A percentile compares a stretch with the other conserved stretches of the same genome.
Conservation (phyloP, 2,329 filamentous ascomycete species). For the Magnaporthiopsis rhizophila region DNA sequence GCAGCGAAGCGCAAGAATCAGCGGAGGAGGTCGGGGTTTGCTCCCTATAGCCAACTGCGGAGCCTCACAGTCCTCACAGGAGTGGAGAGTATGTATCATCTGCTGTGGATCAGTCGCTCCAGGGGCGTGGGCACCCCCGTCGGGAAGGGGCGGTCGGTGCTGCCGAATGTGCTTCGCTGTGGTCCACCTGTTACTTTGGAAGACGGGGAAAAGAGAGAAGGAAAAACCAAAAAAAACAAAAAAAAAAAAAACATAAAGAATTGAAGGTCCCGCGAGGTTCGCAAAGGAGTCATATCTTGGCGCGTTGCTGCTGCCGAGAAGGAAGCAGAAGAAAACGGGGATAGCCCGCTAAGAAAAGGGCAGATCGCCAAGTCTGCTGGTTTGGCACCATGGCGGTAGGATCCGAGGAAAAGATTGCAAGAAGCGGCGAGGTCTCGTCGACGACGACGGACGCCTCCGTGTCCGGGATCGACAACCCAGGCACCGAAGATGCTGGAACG, state of each 20-base stretch:
- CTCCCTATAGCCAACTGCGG: background rate
- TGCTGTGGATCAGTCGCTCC: background rate
- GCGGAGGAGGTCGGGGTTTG: background rate
- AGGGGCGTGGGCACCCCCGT: background rate
- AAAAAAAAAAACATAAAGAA: background rate
- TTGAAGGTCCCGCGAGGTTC: background rate
- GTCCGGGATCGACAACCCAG: background rate
- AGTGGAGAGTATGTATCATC: background rate
- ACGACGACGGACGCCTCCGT: background rate
- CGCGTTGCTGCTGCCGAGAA: background rate
- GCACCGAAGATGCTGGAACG: background rate
- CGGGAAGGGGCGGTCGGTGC: background rate
- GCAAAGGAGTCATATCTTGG: no score
- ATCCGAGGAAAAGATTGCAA: background rate
- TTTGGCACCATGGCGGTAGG: background rate
- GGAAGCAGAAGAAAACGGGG: no score
- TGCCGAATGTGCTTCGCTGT: background rate
- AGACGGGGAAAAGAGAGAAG: background rate
- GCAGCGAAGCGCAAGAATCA: no score
- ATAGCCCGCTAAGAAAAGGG: background rate
- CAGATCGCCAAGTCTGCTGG: background rate
- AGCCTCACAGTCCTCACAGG: background rate
- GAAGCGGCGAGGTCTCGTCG: background rate
- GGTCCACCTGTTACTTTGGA: background rate
- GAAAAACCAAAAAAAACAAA: background rate